Percentiles rank a stretch among this genome's conserved stretches.
These are phyloP conservation scores for Cicer yamashitae DNA, from an alignment of 306 rosid genomes.

Conservation along the genomic window DNA sequence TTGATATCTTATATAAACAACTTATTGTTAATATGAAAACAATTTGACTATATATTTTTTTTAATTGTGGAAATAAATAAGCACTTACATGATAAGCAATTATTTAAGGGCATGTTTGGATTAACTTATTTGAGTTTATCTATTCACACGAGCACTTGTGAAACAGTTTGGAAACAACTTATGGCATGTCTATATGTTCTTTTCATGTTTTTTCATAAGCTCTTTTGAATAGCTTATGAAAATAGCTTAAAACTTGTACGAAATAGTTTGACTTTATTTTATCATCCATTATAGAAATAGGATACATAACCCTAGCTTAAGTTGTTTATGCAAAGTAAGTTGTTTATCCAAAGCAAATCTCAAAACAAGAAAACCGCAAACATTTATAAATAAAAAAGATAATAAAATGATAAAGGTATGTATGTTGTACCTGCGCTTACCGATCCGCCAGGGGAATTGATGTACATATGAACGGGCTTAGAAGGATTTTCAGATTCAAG, in stretches of 20 bases:
- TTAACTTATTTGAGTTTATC: no score
- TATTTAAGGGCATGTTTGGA: no score
- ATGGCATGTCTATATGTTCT: no score
- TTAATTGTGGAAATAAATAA: not conserved
- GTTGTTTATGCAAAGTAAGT: no score
- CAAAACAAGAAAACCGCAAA: constrained; percentile 20
- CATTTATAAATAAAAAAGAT: not conserved
- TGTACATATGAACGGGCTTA: constrained; percentile 87
- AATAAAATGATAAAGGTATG: not conserved
- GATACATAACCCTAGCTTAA: no score
- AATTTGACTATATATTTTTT: not conserved
- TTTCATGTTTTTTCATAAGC: no score
- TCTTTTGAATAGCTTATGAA: no score
- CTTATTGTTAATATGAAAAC: not conserved
- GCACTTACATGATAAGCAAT: not conserved
- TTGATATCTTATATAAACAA: not conserved
- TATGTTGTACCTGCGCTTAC: constrained; percentile 75
- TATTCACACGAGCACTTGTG: no score
- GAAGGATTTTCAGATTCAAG: constrained; percentile 97
- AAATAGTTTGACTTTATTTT: no score
- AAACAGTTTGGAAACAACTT: no score
- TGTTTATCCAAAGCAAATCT: constrained; percentile 15
- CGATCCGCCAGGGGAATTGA: constrained; percentile 97
- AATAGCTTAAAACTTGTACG: no score
- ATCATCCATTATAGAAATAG: no score